Conservation (phyloP, 176 grass and related monocot species). For the Oryza longistaminata region DNA sequence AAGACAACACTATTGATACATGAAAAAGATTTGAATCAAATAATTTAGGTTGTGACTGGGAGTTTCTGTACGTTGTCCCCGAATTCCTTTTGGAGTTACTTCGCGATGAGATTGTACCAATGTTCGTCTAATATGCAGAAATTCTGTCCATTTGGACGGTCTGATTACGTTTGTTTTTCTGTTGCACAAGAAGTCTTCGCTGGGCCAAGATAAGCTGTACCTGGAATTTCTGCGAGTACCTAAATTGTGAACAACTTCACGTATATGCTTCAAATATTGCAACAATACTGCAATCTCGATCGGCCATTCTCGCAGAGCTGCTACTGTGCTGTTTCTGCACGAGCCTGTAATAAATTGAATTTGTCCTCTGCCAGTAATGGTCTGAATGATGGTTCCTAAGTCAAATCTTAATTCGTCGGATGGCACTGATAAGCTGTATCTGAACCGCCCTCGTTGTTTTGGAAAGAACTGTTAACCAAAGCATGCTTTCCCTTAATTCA, state of each 20-base stretch:
- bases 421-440: too few relatives aligned
- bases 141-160: not conserved
- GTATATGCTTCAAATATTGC: not conserved
- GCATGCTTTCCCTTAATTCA: too few relatives aligned
- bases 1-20: constrained; percentile 37
- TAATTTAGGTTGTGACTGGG: not conserved
- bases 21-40: constrained; percentile 28
- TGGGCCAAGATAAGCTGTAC: not conserved
- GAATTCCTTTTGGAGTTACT: not conserved
- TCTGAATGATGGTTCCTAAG: too few relatives aligned
- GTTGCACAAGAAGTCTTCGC: not conserved
- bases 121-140: not conserved
- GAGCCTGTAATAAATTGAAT: too few relatives aligned
- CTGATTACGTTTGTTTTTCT: not conserved
- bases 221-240: not conserved
- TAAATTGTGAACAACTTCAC: not conserved
- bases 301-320: too few relatives aligned
- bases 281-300: too few relatives aligned
- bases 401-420: too few relatives aligned
- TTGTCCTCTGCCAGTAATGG: too few relatives aligned
- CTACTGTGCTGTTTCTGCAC: too few relatives aligned
- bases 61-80: not conserved
- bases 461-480: too few relatives aligned
- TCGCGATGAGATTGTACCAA: not conserved
- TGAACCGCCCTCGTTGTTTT: too few relatives aligned